These are phyloP conservation scores for Mycotypha africana DNA, from an alignment of 371 early-diverging fungal genomes.

Conservation along the genomic window DNA sequence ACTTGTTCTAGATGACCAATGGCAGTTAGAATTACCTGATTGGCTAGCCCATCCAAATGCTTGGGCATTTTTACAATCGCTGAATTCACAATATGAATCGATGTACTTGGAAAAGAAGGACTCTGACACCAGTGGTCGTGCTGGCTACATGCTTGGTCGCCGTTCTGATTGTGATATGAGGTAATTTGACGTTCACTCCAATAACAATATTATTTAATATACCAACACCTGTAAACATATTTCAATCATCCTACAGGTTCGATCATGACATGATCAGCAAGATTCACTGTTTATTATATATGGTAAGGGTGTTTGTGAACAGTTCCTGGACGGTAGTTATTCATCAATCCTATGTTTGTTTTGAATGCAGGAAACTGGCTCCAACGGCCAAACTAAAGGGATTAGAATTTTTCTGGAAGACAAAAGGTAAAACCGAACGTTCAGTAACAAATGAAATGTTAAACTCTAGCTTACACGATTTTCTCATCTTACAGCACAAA, in stretches of 20 bases:
- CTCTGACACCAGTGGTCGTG: constrained; percentile 23
- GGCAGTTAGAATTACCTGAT: constrained; percentile 5
- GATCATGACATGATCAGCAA: constrained; percentile 56
- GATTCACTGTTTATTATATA: constrained; percentile 71
- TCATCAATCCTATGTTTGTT: too few relatives aligned
- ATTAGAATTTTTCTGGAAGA: constrained; percentile 44
- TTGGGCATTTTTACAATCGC: constrained; percentile 52
- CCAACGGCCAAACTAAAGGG: constrained; percentile 18
- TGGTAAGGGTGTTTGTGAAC: too few relatives aligned
- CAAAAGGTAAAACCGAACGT: constrained; percentile 24
- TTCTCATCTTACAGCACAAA: constrained; percentile 50
- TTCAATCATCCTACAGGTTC: constrained; percentile 14
- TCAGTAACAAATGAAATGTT: background rate
- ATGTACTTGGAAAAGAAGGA: constrained; percentile 16
- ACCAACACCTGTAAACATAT: background rate
- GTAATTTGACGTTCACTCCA: too few relatives aligned
- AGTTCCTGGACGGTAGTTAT: too few relatives aligned
- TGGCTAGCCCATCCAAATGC: constrained; percentile 27
- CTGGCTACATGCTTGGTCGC: constrained; percentile 70
- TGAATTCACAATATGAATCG: constrained; percentile 29
- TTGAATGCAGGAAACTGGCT: constrained; percentile 36
- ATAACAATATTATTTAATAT: background rate
- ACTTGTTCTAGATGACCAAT: background rate
- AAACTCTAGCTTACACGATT: too few relatives aligned
- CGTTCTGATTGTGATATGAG: constrained; percentile 55